Evolutionary conservation across 352 stramenopile genomes (phyloP), one percentile per base, ranked within the genome.

Genomic region (Globisporangium mamillatum): DNA sequence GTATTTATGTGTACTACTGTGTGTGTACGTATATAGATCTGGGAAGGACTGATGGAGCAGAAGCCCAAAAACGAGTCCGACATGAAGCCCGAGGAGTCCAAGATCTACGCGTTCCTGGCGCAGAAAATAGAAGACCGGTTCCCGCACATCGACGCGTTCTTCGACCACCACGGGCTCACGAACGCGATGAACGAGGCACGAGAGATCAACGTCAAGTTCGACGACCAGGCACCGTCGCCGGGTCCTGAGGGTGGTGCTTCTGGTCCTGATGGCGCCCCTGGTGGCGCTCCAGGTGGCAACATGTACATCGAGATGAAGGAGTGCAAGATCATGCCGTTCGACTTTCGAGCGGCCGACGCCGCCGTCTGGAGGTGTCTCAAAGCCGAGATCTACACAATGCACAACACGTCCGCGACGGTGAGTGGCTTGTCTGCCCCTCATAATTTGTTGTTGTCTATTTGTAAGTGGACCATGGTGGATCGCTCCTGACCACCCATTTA

Each of bases 311-410:
- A 87, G 54, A 74, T 87, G 64, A 83, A 84, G 63, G 79, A 87
- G 59, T 68, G 69, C 59, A 84, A 82, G 67, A 78, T 87, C 38
- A 60, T 87, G 56, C 79, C 79, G 22, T 87, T 87, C 63, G 71
- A 80, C 64, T 77, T 82, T 4, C 57, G 70, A 22, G 67, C 62
- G 14, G 79, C 73, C 52, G 71, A 72, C 10, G 36, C 61, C 4
- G 79, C 79, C 5, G 52, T 82, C 20, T 87, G 79, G 79, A 65
- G 75, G 27, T 80, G 73, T 32, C 66, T 85, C 22, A 59, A 60
- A 22, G 24, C n/a, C 64, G 64, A 70, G 58, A 63, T 70, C 64
- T 64, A 64, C 44, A 65, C 57, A 44, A 65, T 70, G 64, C 64
- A 70, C 22, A 70, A 70, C 34, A 55, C 58, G 12, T 65, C 64